These are phyloP conservation scores for Thalassiosira livingstoniorum DNA, from an alignment of 352 stramenopile genomes.

Conservation along the genomic window DNA sequence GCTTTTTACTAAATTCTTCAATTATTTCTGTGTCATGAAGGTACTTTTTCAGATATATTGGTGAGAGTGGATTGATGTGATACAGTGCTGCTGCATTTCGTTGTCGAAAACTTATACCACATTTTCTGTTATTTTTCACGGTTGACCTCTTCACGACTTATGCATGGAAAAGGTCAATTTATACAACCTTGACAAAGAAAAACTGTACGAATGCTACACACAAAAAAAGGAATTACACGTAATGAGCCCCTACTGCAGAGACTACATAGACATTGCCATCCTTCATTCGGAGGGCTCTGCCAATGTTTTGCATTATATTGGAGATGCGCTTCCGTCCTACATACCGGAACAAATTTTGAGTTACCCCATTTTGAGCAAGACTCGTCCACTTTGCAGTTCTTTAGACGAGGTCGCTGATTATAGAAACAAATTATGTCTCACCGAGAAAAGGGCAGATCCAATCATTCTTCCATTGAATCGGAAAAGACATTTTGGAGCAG, in stretches of 20 bases:
- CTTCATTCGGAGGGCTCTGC: conserved; percentile 53
- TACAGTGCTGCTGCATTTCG: neutral
- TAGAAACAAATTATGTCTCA: conserved; percentile 27
- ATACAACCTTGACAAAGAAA: conserved; percentile 49
- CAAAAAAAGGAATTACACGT: conserved; percentile 59
- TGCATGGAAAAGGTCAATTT: conserved; percentile 56
- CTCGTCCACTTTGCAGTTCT: conserved; percentile 43
- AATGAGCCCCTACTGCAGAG: conserved; percentile 60
- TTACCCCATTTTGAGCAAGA: conserved; percentile 65
- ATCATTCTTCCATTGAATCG: conserved; percentile 66
- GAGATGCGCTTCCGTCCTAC: conserved; percentile 52
- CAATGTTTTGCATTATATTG: conserved; percentile 62
- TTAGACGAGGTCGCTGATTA: conserved; percentile 10
- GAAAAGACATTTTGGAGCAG: conserved; percentile 55
- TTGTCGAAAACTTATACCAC: neutral
- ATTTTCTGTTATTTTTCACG: neutral
- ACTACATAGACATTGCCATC: conserved; percentile 68
- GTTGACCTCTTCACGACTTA: neutral
- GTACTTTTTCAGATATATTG: conserved; percentile 48
- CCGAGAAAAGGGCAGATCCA: conserved; percentile 26
- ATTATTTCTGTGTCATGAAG: neutral
- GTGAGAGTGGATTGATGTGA: neutral
- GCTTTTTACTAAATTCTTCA: neutral
- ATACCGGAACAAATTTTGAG: conserved; percentile 35
- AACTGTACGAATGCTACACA: conserved; percentile 49